Evolutionary conservation across 345 rosid species (phyloP), one percentile per base, ranked within the genome.

Genomic region (Camelina neglecta): DNA sequence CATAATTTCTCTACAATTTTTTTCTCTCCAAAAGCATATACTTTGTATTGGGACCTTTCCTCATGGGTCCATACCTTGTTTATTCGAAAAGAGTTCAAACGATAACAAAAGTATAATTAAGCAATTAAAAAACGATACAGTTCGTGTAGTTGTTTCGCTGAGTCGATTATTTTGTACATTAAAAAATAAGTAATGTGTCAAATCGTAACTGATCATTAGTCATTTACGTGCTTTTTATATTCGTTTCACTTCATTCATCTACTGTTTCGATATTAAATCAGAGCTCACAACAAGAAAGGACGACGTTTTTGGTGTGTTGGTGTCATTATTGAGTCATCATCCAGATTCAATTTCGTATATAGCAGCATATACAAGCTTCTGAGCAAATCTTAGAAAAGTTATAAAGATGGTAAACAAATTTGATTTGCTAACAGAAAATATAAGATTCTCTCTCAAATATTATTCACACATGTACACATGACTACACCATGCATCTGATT

Each of bases 21-120:
- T 58, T 24, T 12, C 18, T 60, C 58, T 69, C 35, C 44, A 21
- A 45, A 50, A 62, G 70, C 74, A 76, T 69, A 76, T 76, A 69
- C 80, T 76, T 76, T 12, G 80, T 76, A 76, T 62, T 70, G 24
- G 64, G 80, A 62, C 80, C 59, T 75, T 75, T 75, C 47, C 18
- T 44, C 63, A 35, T 75, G 74, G 79, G 58, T 54, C 79, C 80
- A 44, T 61, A 21, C 16, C 47, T 60, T 60, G 29, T 59, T 45
- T 31, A 65, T 56, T 61, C 31, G 18, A 62, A 38, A 62, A 51
- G 49, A 62, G 44, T 57, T 62, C 47, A 60, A 42, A 53, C 41
- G 65, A 76, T 54, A 29, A 53, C 18, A 74, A 74, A 62, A 76
- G 65, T 54, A 54, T 44, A 33, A 24, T 69, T 54, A 53, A 67